Conservation (phyloP, 179 eudicot genomes). For the Silene coronaria region DNA sequence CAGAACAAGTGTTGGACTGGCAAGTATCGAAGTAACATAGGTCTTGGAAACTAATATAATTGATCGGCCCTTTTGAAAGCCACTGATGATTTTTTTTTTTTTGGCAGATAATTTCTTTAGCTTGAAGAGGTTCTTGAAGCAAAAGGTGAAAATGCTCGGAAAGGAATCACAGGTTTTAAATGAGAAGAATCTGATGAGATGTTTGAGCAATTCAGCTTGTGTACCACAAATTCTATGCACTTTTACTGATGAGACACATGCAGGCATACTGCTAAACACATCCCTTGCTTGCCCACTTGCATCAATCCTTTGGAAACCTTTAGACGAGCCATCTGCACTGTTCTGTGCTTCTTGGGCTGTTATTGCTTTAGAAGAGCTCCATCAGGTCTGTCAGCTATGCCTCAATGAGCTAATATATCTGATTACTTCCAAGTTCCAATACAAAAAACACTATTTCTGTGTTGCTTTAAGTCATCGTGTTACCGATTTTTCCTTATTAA, state of each 20-base stretch:
- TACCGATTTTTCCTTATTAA: conserved; percentile 1
- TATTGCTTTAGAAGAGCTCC: conserved; percentile 62
- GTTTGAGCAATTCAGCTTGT: conserved; percentile 40
- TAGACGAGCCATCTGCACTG: conserved; percentile 65
- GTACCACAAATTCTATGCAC: conserved; percentile 75
- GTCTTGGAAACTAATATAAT: neutral
- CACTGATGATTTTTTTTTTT: neutral
- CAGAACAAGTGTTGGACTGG: too few relatives aligned
- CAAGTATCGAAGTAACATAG: neutral
- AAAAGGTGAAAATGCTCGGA: conserved; percentile 68
- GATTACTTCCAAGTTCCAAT: neutral
- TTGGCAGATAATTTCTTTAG: conserved; percentile 53
- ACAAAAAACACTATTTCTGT: neutral
- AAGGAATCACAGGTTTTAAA: conserved; percentile 67
- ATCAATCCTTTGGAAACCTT: conserved; percentile 55
- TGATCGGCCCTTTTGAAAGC: neutral
- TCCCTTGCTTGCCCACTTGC: conserved; percentile 64
- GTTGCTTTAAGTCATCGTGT: neutral
- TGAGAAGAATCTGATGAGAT: conserved; percentile 64
- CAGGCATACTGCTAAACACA: conserved; percentile 68
- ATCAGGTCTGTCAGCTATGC: conserved; percentile 46
- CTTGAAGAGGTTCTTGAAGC: conserved; percentile 78
- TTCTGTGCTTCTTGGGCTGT: conserved; percentile 86
- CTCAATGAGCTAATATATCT: neutral
- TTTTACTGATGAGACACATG: conserved; percentile 70